Evolutionary conservation across 2,329 filamentous ascomycete species (phyloP).

Genomic region (Colletotrichum sp.): DNA sequence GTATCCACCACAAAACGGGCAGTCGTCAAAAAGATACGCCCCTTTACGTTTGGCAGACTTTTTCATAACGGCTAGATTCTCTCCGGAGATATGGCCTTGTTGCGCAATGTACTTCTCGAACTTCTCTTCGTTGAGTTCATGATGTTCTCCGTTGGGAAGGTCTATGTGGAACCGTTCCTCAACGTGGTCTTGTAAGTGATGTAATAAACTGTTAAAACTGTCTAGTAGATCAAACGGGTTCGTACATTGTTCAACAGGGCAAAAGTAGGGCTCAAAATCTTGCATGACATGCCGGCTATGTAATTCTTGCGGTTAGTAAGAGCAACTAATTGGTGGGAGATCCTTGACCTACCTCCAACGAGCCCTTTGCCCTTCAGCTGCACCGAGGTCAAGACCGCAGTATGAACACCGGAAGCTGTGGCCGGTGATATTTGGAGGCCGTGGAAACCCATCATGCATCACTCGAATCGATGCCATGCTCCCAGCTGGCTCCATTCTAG

Average conservation of each 20-base stretch:
- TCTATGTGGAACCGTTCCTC: neutral
- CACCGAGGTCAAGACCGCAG: too few relatives aligned
- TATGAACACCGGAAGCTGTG: too few relatives aligned
- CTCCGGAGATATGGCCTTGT: accelerated
- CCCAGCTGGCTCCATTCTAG: too few relatives aligned
- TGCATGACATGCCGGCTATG: neutral
- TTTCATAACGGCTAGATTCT: neutral
- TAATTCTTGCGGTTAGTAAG: neutral
- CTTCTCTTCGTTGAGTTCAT: accelerated
- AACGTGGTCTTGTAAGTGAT: neutral
- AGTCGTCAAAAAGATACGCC: accelerated
- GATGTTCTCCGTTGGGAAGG: neutral
- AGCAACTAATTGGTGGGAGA: accelerated
- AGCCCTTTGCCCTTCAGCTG: too few relatives aligned
- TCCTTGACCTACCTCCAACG: neutral
- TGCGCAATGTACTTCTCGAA: neutral
- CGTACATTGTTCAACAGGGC: accelerated
- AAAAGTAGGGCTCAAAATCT: neutral
- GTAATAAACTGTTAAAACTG: neutral
- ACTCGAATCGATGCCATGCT: too few relatives aligned
- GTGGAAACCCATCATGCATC: too few relatives aligned
- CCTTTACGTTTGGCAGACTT: accelerated
- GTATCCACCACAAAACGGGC: neutral
- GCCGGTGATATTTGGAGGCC: too few relatives aligned
- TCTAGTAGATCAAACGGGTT: neutral